Evolutionary conservation across 495 filamentous ascomycete species (phyloP).

Genomic region (Xylaria cubensis): DNA sequence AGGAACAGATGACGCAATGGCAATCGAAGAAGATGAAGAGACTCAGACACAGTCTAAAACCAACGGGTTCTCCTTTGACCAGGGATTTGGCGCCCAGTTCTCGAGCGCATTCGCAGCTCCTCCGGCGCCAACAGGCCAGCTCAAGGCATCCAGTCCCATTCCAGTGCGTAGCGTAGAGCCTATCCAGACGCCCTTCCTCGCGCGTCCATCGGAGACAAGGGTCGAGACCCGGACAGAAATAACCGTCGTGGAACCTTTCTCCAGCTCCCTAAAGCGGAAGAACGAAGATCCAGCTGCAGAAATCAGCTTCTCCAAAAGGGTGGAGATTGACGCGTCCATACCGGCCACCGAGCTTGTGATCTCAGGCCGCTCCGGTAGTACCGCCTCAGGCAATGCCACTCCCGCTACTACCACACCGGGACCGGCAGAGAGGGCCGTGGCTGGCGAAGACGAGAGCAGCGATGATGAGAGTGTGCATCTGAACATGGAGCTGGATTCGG

Average conservation of each 20-base stretch:
- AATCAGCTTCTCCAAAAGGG: constrained; percentile 34
- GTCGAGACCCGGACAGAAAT: constrained; percentile 28
- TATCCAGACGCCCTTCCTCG: constrained; percentile 28
- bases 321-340: constrained; percentile 33
- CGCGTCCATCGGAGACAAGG: constrained; percentile 27
- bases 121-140: constrained; percentile 11
- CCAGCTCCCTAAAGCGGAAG: constrained; percentile 52
- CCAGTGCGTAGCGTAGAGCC: constrained; percentile 16
- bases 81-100: constrained; percentile 20
- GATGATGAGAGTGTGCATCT: constrained; percentile 51
- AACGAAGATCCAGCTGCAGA: constrained; percentile 40
- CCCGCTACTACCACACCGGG: not conserved
- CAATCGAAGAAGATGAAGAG: constrained; percentile 39
- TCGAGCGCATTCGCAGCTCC: constrained; percentile 7
- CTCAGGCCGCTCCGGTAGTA: not conserved
- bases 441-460: constrained; percentile 31
- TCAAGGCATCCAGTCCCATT: constrained; percentile 11
- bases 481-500: constrained; percentile 46
- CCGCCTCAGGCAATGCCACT: constrained; percentile 16
- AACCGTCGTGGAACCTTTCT: constrained; percentile 22
- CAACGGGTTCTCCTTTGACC: constrained; percentile 33
- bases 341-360: not conserved
- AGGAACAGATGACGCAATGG: constrained; percentile 35
- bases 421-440: constrained; percentile 1
- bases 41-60: constrained; percentile 22